phyloP scores from a whole-genome alignment of 208 protist genomes.

The Crithidia brevicula region DNA sequence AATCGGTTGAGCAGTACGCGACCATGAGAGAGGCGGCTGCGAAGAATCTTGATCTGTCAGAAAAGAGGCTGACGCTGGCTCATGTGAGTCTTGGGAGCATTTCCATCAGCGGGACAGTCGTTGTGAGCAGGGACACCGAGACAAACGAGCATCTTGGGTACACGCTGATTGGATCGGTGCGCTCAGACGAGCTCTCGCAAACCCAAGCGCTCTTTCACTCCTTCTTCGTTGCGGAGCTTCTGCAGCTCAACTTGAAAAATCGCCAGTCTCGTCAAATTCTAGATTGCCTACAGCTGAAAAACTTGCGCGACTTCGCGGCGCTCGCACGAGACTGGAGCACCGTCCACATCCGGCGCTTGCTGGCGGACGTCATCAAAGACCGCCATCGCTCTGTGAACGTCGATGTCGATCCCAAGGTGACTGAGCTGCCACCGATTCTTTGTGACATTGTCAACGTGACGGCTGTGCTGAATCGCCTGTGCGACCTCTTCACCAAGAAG shows the following conservation, averaged over 20 bases:
- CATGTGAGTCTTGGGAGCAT: conserved; percentile 61
- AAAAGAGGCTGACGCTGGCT: conserved; percentile 48
- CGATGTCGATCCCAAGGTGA: conserved; percentile 58
- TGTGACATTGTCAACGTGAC: conserved; percentile 54
- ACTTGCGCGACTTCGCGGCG: conserved; percentile 51
- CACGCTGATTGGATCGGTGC: conserved; percentile 60
- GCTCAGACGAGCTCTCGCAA: conserved; percentile 48
- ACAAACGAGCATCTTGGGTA: conserved; percentile 49
- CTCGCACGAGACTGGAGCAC: conserved; percentile 48
- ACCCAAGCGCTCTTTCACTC: conserved; percentile 56
- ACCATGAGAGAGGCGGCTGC: conserved; percentile 59
- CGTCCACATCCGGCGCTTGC: conserved; percentile 50
- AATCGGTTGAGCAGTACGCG: conserved; percentile 58
- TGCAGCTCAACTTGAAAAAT: conserved; percentile 41
- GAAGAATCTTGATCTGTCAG: conserved; percentile 51
- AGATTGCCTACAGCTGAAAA: conserved; percentile 63
- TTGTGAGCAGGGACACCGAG: conserved; percentile 36
- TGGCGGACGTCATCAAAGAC: conserved; percentile 61
- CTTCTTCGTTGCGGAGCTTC: conserved; percentile 59
- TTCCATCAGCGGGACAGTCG: conserved; percentile 50
- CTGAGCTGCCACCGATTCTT: conserved; percentile 49
- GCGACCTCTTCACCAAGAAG: conserved; percentile 56
- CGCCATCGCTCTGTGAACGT: conserved; percentile 49
- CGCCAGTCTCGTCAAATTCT: conserved; percentile 51
- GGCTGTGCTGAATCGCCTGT: conserved; percentile 40